Conservation (phyloP, 805 yeast genomes). For the Nakazawaea ernobii region DNA sequence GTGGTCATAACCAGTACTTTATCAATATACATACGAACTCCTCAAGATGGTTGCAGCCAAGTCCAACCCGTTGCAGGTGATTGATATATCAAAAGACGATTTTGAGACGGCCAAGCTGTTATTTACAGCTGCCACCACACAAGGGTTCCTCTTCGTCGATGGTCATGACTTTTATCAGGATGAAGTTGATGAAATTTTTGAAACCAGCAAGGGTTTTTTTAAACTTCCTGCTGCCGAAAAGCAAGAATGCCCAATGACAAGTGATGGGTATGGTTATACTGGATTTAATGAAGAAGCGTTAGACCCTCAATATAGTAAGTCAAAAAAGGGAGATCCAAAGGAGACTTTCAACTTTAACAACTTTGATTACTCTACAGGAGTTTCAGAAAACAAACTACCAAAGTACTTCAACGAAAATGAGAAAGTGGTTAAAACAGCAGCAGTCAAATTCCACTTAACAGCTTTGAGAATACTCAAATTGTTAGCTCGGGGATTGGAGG, state of each 20-base stretch:
- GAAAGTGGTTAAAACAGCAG: constrained; percentile 29
- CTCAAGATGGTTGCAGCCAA: constrained; percentile 1
- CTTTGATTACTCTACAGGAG: constrained; percentile 44
- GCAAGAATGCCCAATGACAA: constrained; percentile 33
- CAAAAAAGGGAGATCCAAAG: constrained; percentile 51
- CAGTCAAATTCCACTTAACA: constrained; percentile 38
- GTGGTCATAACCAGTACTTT: neutral
- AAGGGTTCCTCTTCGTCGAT: constrained; percentile 62
- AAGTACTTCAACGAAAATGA: constrained; percentile 38
- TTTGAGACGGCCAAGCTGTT: constrained; percentile 38
- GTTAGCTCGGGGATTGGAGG: constrained; percentile 53
- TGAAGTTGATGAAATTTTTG: constrained; percentile 48
- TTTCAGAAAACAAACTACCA: constrained; percentile 36
- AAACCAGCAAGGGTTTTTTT: constrained; percentile 46
- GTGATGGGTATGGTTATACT: constrained; percentile 55
- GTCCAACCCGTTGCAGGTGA: constrained; percentile 38
- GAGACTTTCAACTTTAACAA: constrained; percentile 62
- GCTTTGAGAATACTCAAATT: constrained; percentile 42
- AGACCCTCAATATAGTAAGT: constrained; percentile 21
- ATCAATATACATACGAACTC: constrained; percentile 1
- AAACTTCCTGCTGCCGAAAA: constrained; percentile 42
- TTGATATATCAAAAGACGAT: constrained; percentile 42
- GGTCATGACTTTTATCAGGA: constrained; percentile 57
- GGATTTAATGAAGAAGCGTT: constrained; percentile 47
- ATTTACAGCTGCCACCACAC: constrained; percentile 52